phyloP scores from a whole-genome alignment of 164 flowering plant species.

The Annona cherimola region DNA sequence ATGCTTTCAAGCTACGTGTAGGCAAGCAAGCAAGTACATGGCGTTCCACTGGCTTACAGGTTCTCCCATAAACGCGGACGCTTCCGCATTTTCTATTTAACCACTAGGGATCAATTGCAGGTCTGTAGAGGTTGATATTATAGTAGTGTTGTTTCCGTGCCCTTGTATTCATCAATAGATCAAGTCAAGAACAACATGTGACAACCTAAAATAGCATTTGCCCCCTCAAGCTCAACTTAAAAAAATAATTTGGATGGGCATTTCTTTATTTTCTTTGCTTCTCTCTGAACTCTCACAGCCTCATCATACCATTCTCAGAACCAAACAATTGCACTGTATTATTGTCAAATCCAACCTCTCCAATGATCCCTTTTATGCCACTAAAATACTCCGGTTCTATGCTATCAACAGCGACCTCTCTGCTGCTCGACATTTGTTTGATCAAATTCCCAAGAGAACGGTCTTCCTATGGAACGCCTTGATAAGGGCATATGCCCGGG shows the following conservation, averaged over 20 bases:
- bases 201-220: too few relatives aligned
- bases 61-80: too few relatives aligned
- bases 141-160: too few relatives aligned
- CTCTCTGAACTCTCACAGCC: conserved; percentile 43
- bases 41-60: too few relatives aligned
- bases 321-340: conserved; percentile 54
- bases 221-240: neutral
- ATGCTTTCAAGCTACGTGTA: too few relatives aligned
- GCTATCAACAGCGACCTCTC: conserved; percentile 39
- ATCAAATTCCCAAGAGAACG: conserved; percentile 42
- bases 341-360: conserved; percentile 36
- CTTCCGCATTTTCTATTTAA: too few relatives aligned
- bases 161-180: too few relatives aligned
- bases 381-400: conserved; percentile 51
- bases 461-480: conserved; percentile 84
- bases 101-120: too few relatives aligned
- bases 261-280: conserved; percentile 14
- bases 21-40: too few relatives aligned
- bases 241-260: neutral
- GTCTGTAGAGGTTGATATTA: too few relatives aligned
- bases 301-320: conserved; percentile 34
- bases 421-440: conserved; percentile 58
- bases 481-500: conserved; percentile 63
- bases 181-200: too few relatives aligned
- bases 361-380: conserved; percentile 63